These are phyloP conservation scores for Glaciozyma martinii DNA, from an alignment of 768 basidiomycete species.

Conservation along the genomic window DNA sequence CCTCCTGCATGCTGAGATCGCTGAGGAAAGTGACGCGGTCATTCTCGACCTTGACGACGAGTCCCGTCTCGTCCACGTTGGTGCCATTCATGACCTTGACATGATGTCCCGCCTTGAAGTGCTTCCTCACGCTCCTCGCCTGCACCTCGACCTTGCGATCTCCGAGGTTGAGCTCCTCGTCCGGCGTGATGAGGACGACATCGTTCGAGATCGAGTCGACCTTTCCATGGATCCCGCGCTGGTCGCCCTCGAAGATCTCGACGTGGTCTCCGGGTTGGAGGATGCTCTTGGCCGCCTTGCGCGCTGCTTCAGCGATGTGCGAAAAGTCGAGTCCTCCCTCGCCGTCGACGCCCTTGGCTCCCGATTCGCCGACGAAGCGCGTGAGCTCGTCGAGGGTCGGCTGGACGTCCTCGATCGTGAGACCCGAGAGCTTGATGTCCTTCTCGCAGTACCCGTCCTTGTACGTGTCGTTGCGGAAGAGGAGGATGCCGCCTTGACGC, in stretches of 20 bases:
- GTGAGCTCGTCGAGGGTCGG: constrained; percentile 96
- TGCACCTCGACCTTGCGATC: constrained; percentile 62
- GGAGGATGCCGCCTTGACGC: constrained; percentile 47
- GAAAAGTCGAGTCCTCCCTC: constrained; percentile 71
- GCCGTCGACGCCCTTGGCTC: constrained; percentile 46
- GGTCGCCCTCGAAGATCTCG: constrained; percentile 95
- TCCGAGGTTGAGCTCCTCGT: constrained; percentile 68
- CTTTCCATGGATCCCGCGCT: constrained; percentile 81
- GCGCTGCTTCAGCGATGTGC: constrained; percentile 82
- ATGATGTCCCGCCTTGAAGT: constrained; percentile 94
- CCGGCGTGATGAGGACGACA: constrained; percentile 58
- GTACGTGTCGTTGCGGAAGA: constrained; percentile 87
- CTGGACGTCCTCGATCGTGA: constrained; percentile 78
- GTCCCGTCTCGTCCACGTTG: constrained; percentile 88
- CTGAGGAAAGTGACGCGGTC: constrained; percentile 91
- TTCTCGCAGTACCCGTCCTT: constrained; percentile 93
- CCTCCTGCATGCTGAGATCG: constrained; percentile 96
- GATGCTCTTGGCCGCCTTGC: constrained; percentile 81
- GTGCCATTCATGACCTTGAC: constrained; percentile 96
- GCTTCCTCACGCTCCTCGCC: constrained; percentile 80
- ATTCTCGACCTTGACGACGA: constrained; percentile 83
- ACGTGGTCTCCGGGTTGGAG: constrained; percentile 97
- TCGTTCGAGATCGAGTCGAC: constrained; percentile 84
- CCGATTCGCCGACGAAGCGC: constrained; percentile 53
- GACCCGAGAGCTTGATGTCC: constrained; percentile 71